phyloP scores from a whole-genome alignment of 108 stramenopile species.

The Nitzschia sp. region DNA sequence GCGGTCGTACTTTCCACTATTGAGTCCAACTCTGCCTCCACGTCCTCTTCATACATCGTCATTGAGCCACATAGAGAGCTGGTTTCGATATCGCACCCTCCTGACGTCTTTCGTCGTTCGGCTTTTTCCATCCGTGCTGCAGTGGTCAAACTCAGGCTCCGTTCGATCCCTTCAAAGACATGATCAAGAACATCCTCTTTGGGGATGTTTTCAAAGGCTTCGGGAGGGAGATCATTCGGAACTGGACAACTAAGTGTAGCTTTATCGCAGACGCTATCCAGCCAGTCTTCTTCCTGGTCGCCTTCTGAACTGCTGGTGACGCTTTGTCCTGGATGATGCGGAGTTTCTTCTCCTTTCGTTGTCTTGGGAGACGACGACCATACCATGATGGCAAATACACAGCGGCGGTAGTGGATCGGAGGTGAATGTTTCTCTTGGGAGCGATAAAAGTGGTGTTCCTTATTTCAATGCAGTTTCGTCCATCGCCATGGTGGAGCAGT shows the following conservation, averaged over 20 bases:
- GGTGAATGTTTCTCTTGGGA: too few species aligned
- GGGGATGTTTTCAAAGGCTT: neutral
- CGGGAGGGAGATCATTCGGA: neutral
- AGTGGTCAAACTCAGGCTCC: neutral
- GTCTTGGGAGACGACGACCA: too few species aligned
- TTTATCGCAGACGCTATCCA: slow-evolving; percentile 1
- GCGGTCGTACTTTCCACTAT: neutral
- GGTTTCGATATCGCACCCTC: too few species aligned
- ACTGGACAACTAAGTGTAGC: slow-evolving; percentile 4
- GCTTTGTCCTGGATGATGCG: too few species aligned
- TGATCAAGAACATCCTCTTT: slow-evolving; percentile 4
- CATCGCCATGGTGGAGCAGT: too few species aligned
- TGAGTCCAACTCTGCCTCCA: neutral
- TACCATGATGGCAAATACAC: too few species aligned
- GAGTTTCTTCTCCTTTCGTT: too few species aligned
- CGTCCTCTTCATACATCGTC: neutral
- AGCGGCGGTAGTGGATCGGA: too few species aligned
- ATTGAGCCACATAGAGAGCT: too few species aligned
- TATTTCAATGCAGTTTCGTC: too few species aligned
- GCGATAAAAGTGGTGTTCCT: too few species aligned
- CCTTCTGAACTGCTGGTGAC: too few species aligned
- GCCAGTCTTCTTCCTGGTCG: slow-evolving; percentile 2
- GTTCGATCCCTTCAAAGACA: slow-evolving; percentile 10
- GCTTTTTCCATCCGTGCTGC: neutral
- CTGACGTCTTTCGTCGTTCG: neutral